Evolutionary conservation across 805 yeast species (phyloP), one percentile per base, ranked within the genome.

Genomic region (Metschnikowia aberdeeniae): DNA sequence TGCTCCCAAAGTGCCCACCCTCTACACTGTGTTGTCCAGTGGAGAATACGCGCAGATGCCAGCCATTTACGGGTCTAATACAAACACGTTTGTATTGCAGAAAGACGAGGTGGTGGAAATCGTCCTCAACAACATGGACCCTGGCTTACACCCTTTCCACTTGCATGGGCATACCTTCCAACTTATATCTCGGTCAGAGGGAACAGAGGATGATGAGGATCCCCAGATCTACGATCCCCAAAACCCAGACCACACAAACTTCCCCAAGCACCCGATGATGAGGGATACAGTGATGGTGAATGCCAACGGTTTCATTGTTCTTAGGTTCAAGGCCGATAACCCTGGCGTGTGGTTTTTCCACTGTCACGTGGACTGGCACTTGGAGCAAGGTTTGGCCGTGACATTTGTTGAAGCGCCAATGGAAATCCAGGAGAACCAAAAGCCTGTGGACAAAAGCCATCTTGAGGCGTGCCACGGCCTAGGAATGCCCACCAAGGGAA

Each of bases 321-420:
- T 81, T 28, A 72, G 97, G 53, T 88, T 88, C 63, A 76, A 70
- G 55, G 89, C 96, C 10, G 80, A 85, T 57, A 89, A 90, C 58
- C 96, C 97, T 3, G 97, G 97, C 46, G 82, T 89, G 22, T 90
- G 97, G 97, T 79, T 85, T 50, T 86, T 89, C 81, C 97, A 89
- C 62, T 89, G 97, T 66, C 96, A 87, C 60, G 78, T 86, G 44
- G 92, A 86, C 58, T 86, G 89, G 84, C 95, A 86, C 66, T 76
- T 86, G 62, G 84, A 81, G 54, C 93, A 86, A 67, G 95, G 95
- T 26, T 72, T 86, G 44, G 90, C 90, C 6, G 70, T 84, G 42
- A 78, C 80, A 1, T 76, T 86, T 31, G 70, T 86, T 34, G 95
- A 86, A 63, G 86, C 85, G 27, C 92, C 93, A 17, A 56, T 69